Conservation (phyloP, 371 early-diverging fungal species). For the Sporodiniella umbellata region DNA sequence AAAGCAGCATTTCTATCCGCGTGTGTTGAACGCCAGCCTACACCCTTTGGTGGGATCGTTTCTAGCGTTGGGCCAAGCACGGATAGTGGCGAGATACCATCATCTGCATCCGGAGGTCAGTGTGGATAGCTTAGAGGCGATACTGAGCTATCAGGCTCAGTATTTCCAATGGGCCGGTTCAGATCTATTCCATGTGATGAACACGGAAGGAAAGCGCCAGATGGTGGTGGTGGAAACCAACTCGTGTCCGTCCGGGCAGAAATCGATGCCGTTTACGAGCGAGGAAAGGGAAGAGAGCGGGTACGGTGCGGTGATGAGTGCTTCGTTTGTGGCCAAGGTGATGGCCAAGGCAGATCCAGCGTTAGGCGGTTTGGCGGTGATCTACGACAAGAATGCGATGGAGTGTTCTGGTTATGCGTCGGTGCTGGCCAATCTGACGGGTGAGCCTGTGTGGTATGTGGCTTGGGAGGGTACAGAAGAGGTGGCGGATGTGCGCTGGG, state of each 20-base stretch:
- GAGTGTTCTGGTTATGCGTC: slow-evolving; percentile 91
- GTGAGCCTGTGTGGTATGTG: slow-evolving; percentile 87
- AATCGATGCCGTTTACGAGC: slow-evolving; percentile 91
- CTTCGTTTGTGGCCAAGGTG: too few species aligned
- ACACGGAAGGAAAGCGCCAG: slow-evolving; percentile 80
- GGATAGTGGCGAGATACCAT: slow-evolving; percentile 88
- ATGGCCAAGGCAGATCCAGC: slow-evolving; percentile 63
- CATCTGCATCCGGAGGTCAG: slow-evolving; percentile 88
- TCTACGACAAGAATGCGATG: slow-evolving; percentile 91
- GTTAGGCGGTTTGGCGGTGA: slow-evolving; percentile 82
- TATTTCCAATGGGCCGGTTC: slow-evolving; percentile 93
- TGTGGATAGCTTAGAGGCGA: slow-evolving; percentile 54
- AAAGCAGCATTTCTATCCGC: slow-evolving; percentile 88
- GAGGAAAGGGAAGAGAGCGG: slow-evolving; percentile 76
- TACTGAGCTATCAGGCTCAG: slow-evolving; percentile 73
- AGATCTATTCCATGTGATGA: slow-evolving; percentile 91
- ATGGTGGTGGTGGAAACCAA: slow-evolving; percentile 97
- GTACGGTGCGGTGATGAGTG: slow-evolving; percentile 80
- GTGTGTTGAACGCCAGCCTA: slow-evolving; percentile 90
- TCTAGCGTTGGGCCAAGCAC: slow-evolving; percentile 85
- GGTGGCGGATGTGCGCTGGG: slow-evolving; percentile 83
- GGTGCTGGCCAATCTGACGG: slow-evolving; percentile 79
- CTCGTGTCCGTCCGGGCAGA: slow-evolving; percentile 93
- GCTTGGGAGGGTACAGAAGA: slow-evolving; percentile 76
- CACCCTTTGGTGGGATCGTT: slow-evolving; percentile 87